Conservation (phyloP, 1,284 basidiomycete genomes). For the Gomphus bonarii region DNA sequence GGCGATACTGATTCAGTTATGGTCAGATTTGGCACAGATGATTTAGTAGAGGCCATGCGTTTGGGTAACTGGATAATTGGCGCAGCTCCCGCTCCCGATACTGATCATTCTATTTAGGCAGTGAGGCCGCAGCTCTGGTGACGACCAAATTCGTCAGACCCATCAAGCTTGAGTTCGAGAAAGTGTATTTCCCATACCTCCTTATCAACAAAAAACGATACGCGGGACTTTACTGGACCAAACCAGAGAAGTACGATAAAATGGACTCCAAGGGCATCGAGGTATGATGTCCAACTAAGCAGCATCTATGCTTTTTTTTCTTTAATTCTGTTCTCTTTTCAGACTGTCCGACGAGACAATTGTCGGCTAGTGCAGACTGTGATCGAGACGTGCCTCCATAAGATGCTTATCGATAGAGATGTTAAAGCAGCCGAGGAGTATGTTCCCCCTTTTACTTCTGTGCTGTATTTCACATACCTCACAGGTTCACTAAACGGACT, state of each 20-base stretch:
- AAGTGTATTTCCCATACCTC: conserved; percentile 94
- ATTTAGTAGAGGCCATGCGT: conserved; percentile 78
- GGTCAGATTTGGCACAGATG: conserved; percentile 87
- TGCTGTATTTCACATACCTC: conserved; percentile 1
- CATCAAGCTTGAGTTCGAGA: conserved; percentile 97
- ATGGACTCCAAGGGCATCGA: conserved; percentile 99
- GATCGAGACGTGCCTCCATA: conserved; percentile 93
- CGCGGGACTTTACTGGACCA: conserved; percentile 94
- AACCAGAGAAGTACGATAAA: conserved; percentile 89
- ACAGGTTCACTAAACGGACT: conserved; percentile 83
- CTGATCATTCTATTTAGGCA: conserved; percentile 39
- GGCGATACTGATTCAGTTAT: conserved; percentile 98
- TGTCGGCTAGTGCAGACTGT: conserved; percentile 92
- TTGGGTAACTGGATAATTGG: conserved; percentile 44
- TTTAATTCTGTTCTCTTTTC: conserved; percentile 7
- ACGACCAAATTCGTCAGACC: conserved; percentile 86
- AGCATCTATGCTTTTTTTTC: background rate
- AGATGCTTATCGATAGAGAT: conserved; percentile 91
- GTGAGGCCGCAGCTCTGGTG: conserved; percentile 91
- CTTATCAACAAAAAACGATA: conserved; percentile 97
- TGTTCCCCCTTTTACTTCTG: conserved; percentile 20
- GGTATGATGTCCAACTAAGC: conserved; percentile 34
- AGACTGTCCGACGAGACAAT: conserved; percentile 95
- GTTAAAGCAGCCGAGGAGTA: conserved; percentile 87
- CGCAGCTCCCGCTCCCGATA: background rate